Evolutionary conservation across 371 early-diverging fungal species (phyloP).

Genomic region (Choanephora cucurbitarum): DNA sequence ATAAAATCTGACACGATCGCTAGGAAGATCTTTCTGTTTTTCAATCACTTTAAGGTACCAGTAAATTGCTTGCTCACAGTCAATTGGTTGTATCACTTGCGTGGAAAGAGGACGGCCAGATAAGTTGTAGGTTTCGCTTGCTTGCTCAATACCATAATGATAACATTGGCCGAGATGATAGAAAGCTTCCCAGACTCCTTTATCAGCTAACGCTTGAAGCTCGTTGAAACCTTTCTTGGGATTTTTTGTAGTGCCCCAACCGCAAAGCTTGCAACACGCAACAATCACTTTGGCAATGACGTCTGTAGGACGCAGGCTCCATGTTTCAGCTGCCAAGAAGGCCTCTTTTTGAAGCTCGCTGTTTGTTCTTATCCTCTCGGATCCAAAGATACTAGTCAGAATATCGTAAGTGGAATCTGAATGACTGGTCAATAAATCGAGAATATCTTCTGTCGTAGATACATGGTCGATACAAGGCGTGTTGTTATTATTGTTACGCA

Average conservation of each 20-base stretch:
- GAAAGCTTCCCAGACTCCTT: conserved; percentile 41
- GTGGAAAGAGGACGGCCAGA: conserved; percentile 2
- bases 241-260: conserved; percentile 40
- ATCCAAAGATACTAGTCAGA: conserved; percentile 12
- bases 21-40: conserved; percentile 18
- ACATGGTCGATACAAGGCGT: conserved; percentile 4
- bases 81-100: conserved; percentile 30
- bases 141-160: conserved; percentile 32
- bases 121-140: conserved; percentile 3
- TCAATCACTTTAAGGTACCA: conserved; percentile 64
- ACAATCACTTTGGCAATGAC: conserved; percentile 38
- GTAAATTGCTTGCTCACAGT: conserved; percentile 54
- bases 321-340: conserved; percentile 31
- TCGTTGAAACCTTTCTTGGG: conserved; percentile 31
- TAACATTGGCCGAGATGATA: conserved; percentile 45
- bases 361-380: conserved; percentile 11
- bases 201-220: conserved; percentile 31
- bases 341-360: conserved; percentile 31
- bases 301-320: conserved; percentile 31
- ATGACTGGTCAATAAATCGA: conserved; percentile 13
- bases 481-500: not conserved
- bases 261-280: conserved; percentile 45
- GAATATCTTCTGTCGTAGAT: conserved; percentile 6
- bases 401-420: conserved; percentile 18
- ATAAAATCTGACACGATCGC: conserved; percentile 8